phyloP scores from a whole-genome alignment of 805 yeast species.

The Metschnikowia santaceciliae region DNA sequence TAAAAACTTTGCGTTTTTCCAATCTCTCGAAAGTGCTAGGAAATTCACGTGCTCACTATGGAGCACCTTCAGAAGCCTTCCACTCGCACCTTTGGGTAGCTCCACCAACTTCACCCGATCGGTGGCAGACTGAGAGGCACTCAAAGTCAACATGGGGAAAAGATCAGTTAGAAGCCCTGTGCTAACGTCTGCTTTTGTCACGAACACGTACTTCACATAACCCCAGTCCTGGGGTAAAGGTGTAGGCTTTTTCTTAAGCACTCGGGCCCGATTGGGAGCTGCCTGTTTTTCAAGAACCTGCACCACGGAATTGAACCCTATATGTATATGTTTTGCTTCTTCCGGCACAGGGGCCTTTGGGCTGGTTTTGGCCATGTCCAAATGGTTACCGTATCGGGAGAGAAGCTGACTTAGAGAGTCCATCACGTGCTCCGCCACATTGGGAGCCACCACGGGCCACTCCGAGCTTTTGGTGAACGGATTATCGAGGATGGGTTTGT shows the following conservation, averaged over 20 bases:
- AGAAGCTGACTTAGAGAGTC: conserved; percentile 14
- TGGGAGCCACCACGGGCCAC: conserved; percentile 14
- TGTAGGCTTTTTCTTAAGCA: conserved; percentile 8
- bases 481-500: conserved; percentile 61
- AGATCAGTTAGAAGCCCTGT: conserved; percentile 51
- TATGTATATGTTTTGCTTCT: conserved; percentile 22
- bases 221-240: background rate
- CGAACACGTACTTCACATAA: conserved; percentile 46
- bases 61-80: conserved; percentile 27
- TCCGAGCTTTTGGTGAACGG: conserved; percentile 48
- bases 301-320: conserved; percentile 58
- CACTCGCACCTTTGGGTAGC: conserved; percentile 47
- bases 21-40: conserved; percentile 30
- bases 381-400: conserved; percentile 14
- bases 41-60: conserved; percentile 28
- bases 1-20: conserved; percentile 26
- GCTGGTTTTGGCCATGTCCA: conserved; percentile 5
- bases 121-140: conserved; percentile 33
- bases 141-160: conserved; percentile 52
- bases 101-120: conserved; percentile 53
- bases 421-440: conserved; percentile 10
- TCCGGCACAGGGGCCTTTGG: conserved; percentile 22
- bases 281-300: conserved; percentile 44
- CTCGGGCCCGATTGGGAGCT: conserved; percentile 15
- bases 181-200: conserved; percentile 53